Evolutionary conservation across 1,284 basidiomycete species (phyloP).

Genomic region (Bondarzewia mesenterica): DNA sequence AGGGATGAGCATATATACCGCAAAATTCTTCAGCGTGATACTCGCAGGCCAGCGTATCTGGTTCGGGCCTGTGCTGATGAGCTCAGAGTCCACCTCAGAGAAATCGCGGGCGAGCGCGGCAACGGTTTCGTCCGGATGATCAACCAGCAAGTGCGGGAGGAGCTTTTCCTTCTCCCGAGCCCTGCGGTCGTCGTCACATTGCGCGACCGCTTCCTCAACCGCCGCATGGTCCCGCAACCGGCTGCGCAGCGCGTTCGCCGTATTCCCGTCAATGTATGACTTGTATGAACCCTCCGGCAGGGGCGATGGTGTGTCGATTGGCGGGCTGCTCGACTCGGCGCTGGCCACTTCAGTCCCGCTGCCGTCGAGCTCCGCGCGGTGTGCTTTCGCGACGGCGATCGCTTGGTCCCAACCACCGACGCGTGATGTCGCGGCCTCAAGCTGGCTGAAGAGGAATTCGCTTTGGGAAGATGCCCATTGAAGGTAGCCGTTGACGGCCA

Average conservation of each 20-base stretch:
- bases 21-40: slow-evolving; percentile 79
- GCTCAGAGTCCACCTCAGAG: slow-evolving; percentile 69
- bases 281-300: slow-evolving; percentile 35
- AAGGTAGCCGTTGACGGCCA: slow-evolving; percentile 83
- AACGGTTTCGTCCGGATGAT: slow-evolving; percentile 67
- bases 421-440: slow-evolving; percentile 39
- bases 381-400: slow-evolving; percentile 36
- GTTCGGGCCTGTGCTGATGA: slow-evolving; percentile 62
- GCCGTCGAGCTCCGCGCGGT: slow-evolving; percentile 28
- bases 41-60: slow-evolving; percentile 81
- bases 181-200: background rate
- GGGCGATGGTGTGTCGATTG: slow-evolving; percentile 28
- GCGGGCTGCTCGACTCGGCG: slow-evolving; percentile 7
- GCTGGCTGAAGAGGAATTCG: slow-evolving; percentile 30
- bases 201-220: slow-evolving; percentile 15
- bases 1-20: slow-evolving; percentile 84
- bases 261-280: slow-evolving; percentile 47
- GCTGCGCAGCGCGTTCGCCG: slow-evolving; percentile 43
- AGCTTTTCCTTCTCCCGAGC: slow-evolving; percentile 6
- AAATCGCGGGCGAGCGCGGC: slow-evolving; percentile 71
- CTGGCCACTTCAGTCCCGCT: slow-evolving; percentile 12
- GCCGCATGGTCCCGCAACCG: slow-evolving; percentile 33
- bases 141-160: slow-evolving; percentile 56
- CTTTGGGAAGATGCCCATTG: slow-evolving; percentile 46
- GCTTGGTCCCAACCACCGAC: slow-evolving; percentile 63